Conservation (phyloP, 345 rosid genomes). For the Brassica napus region DNA sequence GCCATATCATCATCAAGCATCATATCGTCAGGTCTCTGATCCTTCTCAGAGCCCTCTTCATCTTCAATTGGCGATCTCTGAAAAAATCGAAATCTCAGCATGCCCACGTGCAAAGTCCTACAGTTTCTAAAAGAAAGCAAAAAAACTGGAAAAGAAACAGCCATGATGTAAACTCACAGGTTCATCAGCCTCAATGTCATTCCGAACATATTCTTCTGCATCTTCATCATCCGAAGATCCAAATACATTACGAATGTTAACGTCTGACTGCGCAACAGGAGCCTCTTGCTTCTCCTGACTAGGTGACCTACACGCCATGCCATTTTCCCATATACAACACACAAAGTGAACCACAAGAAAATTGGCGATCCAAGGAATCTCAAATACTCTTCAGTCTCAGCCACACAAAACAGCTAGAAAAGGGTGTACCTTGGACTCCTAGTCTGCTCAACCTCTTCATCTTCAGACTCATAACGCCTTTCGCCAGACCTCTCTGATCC, state of each 20-base stretch:
- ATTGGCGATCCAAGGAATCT: constrained; percentile 12
- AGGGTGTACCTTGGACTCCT: constrained; percentile 62
- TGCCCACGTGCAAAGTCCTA: background rate
- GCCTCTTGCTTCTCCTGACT: constrained; percentile 67
- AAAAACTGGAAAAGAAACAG: constrained; percentile 16
- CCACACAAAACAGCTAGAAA: constrained; percentile 1
- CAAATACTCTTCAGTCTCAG: constrained; percentile 8
- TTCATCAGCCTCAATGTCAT: constrained; percentile 68
- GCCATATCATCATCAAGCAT: constrained; percentile 41
- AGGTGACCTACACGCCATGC: constrained; percentile 54
- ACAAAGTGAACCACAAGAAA: constrained; percentile 25
- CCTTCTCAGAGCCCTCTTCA: constrained; percentile 74
- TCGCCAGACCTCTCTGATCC: constrained; percentile 88
- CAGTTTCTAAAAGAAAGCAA: constrained; percentile 1
- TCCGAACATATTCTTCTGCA: constrained; percentile 61
- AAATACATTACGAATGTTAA: constrained; percentile 96
- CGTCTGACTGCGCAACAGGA: constrained; percentile 60
- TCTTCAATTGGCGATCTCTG: constrained; percentile 84
- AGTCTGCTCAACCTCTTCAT: constrained; percentile 86
- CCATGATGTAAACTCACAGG: constrained; percentile 45
- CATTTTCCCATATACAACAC: constrained; percentile 15
- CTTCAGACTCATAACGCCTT: constrained; percentile 71
- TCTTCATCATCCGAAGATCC: constrained; percentile 99
- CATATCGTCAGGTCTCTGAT: constrained; percentile 72
- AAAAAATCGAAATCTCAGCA: constrained; percentile 4